Evolutionary conservation across 2,329 filamentous ascomycete species (phyloP).

Genomic region (Claviceps arundinis): DNA sequence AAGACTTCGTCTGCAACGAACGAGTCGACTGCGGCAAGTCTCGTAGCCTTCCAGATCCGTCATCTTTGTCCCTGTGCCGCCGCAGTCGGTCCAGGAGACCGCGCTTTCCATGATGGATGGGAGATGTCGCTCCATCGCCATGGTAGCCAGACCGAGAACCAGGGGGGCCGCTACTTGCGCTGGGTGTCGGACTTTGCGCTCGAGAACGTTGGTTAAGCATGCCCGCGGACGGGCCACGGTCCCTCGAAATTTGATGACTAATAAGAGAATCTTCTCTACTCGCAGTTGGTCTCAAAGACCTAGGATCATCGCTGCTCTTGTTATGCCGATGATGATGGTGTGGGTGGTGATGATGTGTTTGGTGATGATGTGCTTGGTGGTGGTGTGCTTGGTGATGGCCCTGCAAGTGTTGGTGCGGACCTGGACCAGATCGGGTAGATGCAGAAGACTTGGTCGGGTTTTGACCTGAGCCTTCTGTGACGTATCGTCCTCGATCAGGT

Average conservation of each 20-base stretch:
- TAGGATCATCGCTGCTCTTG: conserved; percentile 52
- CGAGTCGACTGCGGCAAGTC: conserved; percentile 39
- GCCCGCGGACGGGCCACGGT: conserved; percentile 32
- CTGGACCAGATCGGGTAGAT: conserved; percentile 45
- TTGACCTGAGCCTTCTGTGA: conserved; percentile 31
- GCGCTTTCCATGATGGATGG: conserved; percentile 38
- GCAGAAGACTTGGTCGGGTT: conserved; percentile 48
- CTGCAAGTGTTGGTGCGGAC: conserved; percentile 51
- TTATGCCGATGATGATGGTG: conserved; percentile 52
- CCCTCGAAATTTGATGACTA: conserved; percentile 34
- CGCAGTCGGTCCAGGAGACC: conserved; percentile 37
- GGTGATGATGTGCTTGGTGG: conserved; percentile 27
- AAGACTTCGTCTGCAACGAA: conserved; percentile 37
- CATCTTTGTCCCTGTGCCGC: conserved; percentile 42
- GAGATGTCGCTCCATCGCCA: conserved; percentile 44
- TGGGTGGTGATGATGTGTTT: conserved; percentile 17
- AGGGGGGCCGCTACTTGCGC: conserved; percentile 45
- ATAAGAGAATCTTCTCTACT: conserved; percentile 55
- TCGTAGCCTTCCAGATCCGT: conserved; percentile 29
- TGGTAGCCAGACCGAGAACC: conserved; percentile 33
- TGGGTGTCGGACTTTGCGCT: conserved; percentile 72
- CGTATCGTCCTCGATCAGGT: conserved; percentile 55
- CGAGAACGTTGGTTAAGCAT: conserved; percentile 41
- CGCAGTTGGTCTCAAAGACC: conserved; percentile 54
- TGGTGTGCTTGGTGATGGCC: conserved; percentile 29